Conservation (phyloP, 176 grass and related monocot species). For the Carex kokanica region DNA sequence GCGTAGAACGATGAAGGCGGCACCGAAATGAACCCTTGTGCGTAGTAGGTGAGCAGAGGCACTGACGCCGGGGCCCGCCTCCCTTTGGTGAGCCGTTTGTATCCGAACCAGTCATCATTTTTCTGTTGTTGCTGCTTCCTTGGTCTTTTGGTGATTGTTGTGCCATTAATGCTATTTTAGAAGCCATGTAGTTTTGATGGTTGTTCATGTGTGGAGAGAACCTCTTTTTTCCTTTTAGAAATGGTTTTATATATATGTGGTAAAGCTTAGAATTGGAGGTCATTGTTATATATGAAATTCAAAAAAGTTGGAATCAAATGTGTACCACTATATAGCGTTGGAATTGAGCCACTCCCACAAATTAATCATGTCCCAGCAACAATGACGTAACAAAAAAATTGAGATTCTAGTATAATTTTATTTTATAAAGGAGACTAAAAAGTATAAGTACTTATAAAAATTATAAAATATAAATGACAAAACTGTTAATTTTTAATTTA, state of each 20-base stretch:
- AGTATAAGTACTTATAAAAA: no score
- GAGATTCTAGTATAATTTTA: no score
- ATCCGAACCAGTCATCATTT: not conserved
- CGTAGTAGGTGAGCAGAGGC: constrained; percentile 22
- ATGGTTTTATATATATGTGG: not conserved
- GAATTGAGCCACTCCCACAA: not conserved
- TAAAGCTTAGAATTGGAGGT: not conserved
- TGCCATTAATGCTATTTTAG: constrained; percentile 8
- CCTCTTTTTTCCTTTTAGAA: not conserved
- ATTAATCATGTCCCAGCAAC: not conserved
- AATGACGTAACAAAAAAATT: no score
- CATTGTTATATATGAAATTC: not conserved
- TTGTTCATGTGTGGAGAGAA: constrained; percentile 1
- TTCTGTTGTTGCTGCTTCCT: constrained; percentile 1
- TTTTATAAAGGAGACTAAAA: no score
- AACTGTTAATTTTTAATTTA: no score
- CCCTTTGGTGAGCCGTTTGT: not conserved
- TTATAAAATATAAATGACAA: no score
- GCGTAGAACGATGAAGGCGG: constrained; percentile 12
- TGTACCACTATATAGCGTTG: not conserved
- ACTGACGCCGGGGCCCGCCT: not conserved
- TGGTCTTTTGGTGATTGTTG: constrained; percentile 11
- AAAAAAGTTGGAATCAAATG: not conserved
- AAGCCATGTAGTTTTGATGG: constrained; percentile 16
- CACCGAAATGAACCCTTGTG: constrained; percentile 27